Conservation (phyloP, 2,329 filamentous ascomycete genomes). For the Neurospora sp. region DNA sequence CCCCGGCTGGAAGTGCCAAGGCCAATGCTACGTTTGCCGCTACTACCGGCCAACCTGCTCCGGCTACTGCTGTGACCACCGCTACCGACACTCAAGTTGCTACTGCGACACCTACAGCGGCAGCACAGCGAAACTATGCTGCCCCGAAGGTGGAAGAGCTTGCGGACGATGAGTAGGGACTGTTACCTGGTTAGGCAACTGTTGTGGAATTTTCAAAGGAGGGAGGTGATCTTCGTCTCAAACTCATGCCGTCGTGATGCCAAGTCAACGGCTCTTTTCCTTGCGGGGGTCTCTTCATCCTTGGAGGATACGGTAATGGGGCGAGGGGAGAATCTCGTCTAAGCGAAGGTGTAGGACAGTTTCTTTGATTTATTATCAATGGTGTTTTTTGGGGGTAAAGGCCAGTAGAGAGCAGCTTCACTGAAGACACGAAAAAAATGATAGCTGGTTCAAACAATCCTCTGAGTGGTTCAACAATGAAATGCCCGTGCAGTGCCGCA, state of each 20-base stretch:
- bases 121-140: constrained; percentile 32
- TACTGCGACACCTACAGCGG: constrained; percentile 29
- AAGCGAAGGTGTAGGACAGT: not conserved
- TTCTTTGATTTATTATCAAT: not conserved
- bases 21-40: constrained; percentile 38
- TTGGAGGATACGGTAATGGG: not conserved
- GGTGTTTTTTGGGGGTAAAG: not conserved
- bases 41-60: constrained; percentile 41
- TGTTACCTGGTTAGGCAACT: not conserved
- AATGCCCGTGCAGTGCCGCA: not conserved
- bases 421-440: not conserved
- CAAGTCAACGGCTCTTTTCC: too few relatives aligned
- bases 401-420: not conserved
- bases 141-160: constrained; percentile 30
- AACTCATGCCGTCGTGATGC: not conserved
- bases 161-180: constrained; percentile 21
- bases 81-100: constrained; percentile 45
- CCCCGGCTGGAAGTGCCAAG: constrained; percentile 24
- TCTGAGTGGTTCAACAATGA: not conserved
- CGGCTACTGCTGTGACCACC: constrained; percentile 46
- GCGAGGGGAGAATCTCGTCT: not conserved
- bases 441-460: not conserved
- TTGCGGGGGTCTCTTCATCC: not conserved
- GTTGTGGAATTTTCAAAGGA: not conserved
- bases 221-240: not conserved